Conservation (phyloP, 2,329 filamentous ascomycete genomes). For the Cordyceps militaris region DNA sequence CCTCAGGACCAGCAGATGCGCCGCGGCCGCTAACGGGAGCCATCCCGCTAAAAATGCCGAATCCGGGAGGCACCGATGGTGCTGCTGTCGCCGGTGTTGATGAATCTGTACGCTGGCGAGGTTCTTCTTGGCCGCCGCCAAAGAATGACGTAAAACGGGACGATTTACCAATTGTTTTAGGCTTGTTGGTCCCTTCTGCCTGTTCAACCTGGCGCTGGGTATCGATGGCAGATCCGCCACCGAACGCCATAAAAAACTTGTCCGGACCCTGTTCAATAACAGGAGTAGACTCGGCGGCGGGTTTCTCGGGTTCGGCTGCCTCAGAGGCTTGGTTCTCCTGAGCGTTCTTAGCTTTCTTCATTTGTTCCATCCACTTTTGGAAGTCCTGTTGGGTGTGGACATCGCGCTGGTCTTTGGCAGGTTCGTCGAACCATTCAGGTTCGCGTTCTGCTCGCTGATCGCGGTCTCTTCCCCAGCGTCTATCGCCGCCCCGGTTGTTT, state of each 20-base stretch:
- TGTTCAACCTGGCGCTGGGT: slow-evolving; percentile 47
- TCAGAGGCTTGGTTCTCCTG: slow-evolving; percentile 24
- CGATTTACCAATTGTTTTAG: slow-evolving; percentile 56
- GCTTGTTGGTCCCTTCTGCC: slow-evolving; percentile 37
- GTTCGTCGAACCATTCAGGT: slow-evolving; percentile 84
- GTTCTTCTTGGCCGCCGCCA: slow-evolving; percentile 42
- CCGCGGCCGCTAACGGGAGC: background rate
- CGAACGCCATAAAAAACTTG: slow-evolving; percentile 65
- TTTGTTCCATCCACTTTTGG: slow-evolving; percentile 86
- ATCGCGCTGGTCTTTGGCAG: slow-evolving; percentile 60
- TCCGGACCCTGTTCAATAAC: slow-evolving; percentile 63
- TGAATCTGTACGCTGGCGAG: slow-evolving; percentile 42
- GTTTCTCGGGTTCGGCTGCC: slow-evolving; percentile 41
- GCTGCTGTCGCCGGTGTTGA: slow-evolving; percentile 28
- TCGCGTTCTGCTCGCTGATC: slow-evolving; percentile 60
- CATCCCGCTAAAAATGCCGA: slow-evolving; percentile 7
- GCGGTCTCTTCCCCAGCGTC: slow-evolving; percentile 48
- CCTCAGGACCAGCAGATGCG: slow-evolving; percentile 36
- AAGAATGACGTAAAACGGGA: slow-evolving; percentile 86
- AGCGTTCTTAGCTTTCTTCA: slow-evolving; percentile 60
- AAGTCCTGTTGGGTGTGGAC: slow-evolving; percentile 84
- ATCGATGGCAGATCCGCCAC: slow-evolving; percentile 32
- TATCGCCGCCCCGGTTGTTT: slow-evolving; percentile 38
- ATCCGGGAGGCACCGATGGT: slow-evolving; percentile 11
- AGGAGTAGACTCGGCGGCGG: slow-evolving; percentile 48